Percentiles rank a stretch among this genome's conserved stretches.
Evolutionary conservation across 2,329 filamentous ascomycete genomes (phyloP).

Genomic region (Stagonosporopsis vannaccii): DNA sequence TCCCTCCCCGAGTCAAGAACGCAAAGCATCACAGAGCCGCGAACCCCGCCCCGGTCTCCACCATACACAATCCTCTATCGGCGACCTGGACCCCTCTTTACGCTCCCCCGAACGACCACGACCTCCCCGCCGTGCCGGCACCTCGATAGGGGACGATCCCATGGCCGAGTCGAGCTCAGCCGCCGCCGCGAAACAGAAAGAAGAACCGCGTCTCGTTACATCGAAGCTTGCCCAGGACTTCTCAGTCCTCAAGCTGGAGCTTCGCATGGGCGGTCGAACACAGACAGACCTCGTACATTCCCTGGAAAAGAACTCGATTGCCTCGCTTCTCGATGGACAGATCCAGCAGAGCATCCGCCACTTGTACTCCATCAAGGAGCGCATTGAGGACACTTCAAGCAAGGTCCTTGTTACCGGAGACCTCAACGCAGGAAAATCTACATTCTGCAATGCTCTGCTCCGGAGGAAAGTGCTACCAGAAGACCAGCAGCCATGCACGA

Average conservation of each 20-base stretch:
- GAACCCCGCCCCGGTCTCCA: constrained; percentile 67
- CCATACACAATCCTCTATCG: constrained; percentile 68
- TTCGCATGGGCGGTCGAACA: constrained; percentile 85
- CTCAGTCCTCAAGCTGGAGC: constrained; percentile 90
- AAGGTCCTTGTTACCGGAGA: constrained; percentile 97
- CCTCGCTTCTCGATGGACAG: constrained; percentile 88
- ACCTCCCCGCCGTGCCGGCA: constrained; percentile 72
- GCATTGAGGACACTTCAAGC: constrained; percentile 96
- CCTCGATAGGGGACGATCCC: constrained; percentile 66
- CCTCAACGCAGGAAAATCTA: constrained; percentile 96
- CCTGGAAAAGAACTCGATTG: constrained; percentile 88
- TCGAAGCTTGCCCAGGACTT: constrained; percentile 96
- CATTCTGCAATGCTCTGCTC: constrained; percentile 96
- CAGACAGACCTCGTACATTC: constrained; percentile 94
- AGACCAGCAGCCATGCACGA: constrained; percentile 97
- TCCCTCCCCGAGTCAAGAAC: constrained; percentile 73
- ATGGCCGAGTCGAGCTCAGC: constrained; percentile 76
- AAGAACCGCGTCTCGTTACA: constrained; percentile 84
- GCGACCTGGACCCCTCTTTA: constrained; percentile 54
- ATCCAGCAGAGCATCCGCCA: constrained; percentile 94
- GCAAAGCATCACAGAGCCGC: constrained; percentile 52
- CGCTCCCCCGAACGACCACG: constrained; percentile 57
- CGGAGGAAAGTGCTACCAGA: constrained; percentile 92
- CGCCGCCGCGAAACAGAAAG: constrained; percentile 65
- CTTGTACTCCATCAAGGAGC: constrained; percentile 82